A percentile compares a stretch with the other conserved stretches of the same genome.
Conservation (phyloP, 805 yeast species). For the Cyberlindnera xylosilytica region DNA sequence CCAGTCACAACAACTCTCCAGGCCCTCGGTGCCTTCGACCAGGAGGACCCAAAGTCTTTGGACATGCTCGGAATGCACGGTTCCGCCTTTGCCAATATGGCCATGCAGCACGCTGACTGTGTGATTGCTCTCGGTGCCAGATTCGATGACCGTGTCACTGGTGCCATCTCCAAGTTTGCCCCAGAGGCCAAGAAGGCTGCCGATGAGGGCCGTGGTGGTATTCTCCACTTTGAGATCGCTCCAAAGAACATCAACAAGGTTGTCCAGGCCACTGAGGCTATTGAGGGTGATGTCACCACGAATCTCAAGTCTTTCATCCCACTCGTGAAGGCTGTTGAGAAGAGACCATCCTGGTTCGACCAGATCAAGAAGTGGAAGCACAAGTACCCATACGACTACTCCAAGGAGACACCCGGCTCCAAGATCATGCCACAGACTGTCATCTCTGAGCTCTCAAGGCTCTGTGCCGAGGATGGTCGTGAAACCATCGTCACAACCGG, state of each 20-base stretch:
- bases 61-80: constrained; percentile 99
- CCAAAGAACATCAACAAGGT: constrained; percentile 98
- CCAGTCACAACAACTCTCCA: constrained; percentile 97
- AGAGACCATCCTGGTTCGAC: constrained; percentile 78
- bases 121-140: constrained; percentile 95
- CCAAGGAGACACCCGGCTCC: constrained; percentile 74
- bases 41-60: constrained; percentile 81
- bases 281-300: constrained; percentile 91
- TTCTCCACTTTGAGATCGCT: constrained; percentile 90
- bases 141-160: constrained; percentile 97
- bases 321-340: constrained; percentile 56
- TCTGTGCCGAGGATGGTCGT: constrained; percentile 58
- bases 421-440: constrained; percentile 92
- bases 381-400: constrained; percentile 82
- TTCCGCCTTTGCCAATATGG: constrained; percentile 88
- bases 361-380: constrained; percentile 78
- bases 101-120: constrained; percentile 91
- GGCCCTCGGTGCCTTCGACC: constrained; percentile 93
- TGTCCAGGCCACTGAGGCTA: constrained; percentile 91
- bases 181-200: constrained; percentile 93
- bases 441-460: constrained; percentile 70
- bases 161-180: constrained; percentile 81
- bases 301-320: constrained; percentile 76
- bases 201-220: constrained; percentile 86
- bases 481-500: constrained; percentile 93